These are phyloP conservation scores for Citrus unshiu DNA, from an alignment of 345 rosid genomes.

Conservation along the genomic window DNA sequence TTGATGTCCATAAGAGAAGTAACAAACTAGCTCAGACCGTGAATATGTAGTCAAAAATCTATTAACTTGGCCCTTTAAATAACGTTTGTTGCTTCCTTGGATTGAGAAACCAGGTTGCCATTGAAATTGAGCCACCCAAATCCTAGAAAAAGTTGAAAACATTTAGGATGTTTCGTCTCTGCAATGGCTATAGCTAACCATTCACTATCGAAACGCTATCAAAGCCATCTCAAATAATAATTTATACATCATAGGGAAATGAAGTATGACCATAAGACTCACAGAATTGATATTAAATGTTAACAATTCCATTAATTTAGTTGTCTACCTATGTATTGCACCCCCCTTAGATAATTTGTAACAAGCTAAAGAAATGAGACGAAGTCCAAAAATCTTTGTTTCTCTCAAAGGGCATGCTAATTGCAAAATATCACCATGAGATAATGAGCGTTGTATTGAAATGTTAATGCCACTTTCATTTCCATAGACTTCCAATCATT, in stretches of 20 bases:
- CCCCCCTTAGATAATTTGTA: background rate
- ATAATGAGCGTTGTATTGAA: background rate
- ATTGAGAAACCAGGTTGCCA: background rate
- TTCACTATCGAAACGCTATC: no score
- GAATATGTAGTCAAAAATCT: no score
- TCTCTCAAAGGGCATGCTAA: background rate
- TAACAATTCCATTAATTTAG: no score
- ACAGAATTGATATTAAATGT: no score
- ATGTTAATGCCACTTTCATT: background rate
- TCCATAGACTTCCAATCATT: background rate
- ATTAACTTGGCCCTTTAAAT: no score
- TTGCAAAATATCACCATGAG: background rate
- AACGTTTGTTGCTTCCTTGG: background rate
- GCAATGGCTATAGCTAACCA: no score
- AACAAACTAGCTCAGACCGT: no score
- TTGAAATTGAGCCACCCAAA: background rate
- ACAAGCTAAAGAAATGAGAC: background rate
- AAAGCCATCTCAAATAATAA: no score
- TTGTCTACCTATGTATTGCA: background rate
- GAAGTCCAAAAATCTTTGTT: background rate
- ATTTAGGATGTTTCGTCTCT: no score
- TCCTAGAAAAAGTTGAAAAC: background rate
- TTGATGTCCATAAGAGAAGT: no score
- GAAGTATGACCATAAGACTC: background rate
- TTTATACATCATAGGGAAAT: no score